Base-by-base conservation (phyloP, 2,329 filamentous ascomycete species). In the Cadophora sp. region DNA sequence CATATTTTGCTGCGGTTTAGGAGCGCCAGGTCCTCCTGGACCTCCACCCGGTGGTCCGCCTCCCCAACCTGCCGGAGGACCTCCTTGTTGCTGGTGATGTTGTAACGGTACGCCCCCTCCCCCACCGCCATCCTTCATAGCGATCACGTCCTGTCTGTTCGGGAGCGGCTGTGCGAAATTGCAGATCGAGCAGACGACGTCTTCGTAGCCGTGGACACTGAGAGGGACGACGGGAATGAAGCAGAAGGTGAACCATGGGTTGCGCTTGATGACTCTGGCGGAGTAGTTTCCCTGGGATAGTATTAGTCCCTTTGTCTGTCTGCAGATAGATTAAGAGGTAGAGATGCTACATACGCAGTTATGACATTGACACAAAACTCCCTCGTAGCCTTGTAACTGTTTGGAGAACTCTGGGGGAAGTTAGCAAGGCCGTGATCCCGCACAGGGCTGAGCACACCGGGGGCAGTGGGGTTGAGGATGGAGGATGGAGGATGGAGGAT, bases 191-290 rank as follows among this genome's bases (percentile, higher is more conserved):
- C 91, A 95, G 67, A 84, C 82, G 65, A 95, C 84, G 74, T 93
- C 91, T 73, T 89, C 82, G 79, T 90, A 89, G 64, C 87, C 87
- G 66, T 86, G 84, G 71, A 89, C 82, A 55, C 87, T 89, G 75
- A 94, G 89, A 0, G 91, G 91, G 30, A 94, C 83, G 55, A 94
- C 78, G 59, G 91, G 91, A 62, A 93, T 79, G 79, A 91, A 93
- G 83, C 91, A 94, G 75, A 94, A 89, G 5, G 91, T 94, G 75
- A 94, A 94, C 89, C 90, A 93, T 50, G 88, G 87, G 67, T 89
- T 83, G 66, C 83, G 84, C 78, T 89, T 89, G 74, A 88, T 82
- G 66, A 89, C 87, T 68, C 81, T 82, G 16, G 82, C 88, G 2
- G 83, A 82, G 79, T 85, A 87, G 81, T 90, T 90, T 62, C 88